A percentile compares a stretch with the other conserved stretches of the same genome.
These are phyloP conservation scores for Epicoccum nigrum DNA, from an alignment of 2,329 filamentous ascomycete species.

Conservation along the genomic window DNA sequence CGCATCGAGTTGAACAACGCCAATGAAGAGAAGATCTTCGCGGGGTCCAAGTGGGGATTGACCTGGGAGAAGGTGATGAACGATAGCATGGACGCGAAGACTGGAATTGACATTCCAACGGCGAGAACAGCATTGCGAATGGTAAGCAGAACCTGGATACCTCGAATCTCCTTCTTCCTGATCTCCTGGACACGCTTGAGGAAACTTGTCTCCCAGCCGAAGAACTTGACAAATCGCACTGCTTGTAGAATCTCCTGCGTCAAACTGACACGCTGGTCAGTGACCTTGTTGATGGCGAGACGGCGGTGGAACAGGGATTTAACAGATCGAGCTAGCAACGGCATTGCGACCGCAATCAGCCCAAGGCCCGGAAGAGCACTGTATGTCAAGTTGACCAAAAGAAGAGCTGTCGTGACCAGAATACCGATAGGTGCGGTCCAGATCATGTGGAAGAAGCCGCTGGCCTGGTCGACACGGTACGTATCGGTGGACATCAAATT, in stretches of 20 bases:
- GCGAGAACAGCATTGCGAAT: constrained; percentile 87
- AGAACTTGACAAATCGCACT: constrained; percentile 94
- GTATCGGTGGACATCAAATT: constrained; percentile 96
- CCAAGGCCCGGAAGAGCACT: constrained; percentile 88
- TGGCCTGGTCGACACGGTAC: constrained; percentile 88
- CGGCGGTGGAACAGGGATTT: constrained; percentile 76
- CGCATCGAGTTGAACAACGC: constrained; percentile 92
- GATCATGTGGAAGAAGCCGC: constrained; percentile 85
- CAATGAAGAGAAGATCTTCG: constrained; percentile 87
- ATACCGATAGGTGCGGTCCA: constrained; percentile 87
- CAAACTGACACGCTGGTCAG: constrained; percentile 86
- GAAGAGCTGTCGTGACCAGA: constrained; percentile 76
- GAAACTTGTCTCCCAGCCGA: constrained; percentile 93
- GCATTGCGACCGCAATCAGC: constrained; percentile 78
- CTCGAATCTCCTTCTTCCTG: constrained; percentile 75
- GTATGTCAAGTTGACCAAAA: constrained; percentile 87
- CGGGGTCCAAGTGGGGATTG: constrained; percentile 72
- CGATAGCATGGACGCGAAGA: constrained; percentile 92
- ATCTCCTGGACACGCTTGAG: constrained; percentile 76
- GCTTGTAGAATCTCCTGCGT: constrained; percentile 92
- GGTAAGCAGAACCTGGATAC: constrained; percentile 82
- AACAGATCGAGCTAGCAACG: constrained; percentile 77
- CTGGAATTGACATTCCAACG: constrained; percentile 82
- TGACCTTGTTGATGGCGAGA: constrained; percentile 86
- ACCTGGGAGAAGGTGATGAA: constrained; percentile 80